phyloP scores from a whole-genome alignment of 148 eudicot genomes.

The Polygonum aviculare region DNA sequence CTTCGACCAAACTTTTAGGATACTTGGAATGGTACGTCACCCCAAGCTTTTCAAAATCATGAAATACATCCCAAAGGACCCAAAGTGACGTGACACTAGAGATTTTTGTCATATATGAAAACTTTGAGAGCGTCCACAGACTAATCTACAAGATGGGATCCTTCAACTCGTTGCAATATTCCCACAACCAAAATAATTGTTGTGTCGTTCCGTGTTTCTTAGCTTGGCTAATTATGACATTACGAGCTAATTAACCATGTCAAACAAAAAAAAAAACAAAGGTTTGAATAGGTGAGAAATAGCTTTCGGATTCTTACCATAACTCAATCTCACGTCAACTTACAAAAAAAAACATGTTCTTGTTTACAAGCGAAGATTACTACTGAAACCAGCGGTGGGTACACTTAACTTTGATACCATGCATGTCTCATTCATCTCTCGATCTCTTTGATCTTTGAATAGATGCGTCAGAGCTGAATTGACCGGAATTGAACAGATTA shows the following conservation, averaged over 20 bases:
- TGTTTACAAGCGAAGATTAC: neutral
- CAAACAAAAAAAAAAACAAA: too few relatives aligned
- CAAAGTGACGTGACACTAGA: neutral
- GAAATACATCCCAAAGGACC: too few relatives aligned
- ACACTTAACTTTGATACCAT: neutral
- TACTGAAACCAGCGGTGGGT: neutral
- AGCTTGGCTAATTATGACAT: too few relatives aligned
- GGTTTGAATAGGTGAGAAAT: neutral
- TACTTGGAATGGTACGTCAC: too few relatives aligned
- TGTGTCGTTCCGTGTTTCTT: too few relatives aligned
- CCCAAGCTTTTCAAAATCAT: too few relatives aligned
- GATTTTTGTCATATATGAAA: neutral
- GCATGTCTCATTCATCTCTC: neutral
- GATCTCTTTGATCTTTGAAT: neutral
- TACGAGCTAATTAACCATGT: too few relatives aligned
- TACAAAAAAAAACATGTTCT: neutral
- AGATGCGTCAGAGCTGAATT: neutral
- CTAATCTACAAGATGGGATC: neutral
- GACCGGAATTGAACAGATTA: too few relatives aligned
- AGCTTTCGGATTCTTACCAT: neutral
- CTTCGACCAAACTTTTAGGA: too few relatives aligned
- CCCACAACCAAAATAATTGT: too few relatives aligned
- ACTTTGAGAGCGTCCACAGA: neutral
- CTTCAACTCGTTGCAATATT: too few relatives aligned
- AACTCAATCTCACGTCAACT: neutral